Evolutionary conservation across 495 filamentous ascomycete genomes (phyloP).

Genomic region (Arthonia radiata): DNA sequence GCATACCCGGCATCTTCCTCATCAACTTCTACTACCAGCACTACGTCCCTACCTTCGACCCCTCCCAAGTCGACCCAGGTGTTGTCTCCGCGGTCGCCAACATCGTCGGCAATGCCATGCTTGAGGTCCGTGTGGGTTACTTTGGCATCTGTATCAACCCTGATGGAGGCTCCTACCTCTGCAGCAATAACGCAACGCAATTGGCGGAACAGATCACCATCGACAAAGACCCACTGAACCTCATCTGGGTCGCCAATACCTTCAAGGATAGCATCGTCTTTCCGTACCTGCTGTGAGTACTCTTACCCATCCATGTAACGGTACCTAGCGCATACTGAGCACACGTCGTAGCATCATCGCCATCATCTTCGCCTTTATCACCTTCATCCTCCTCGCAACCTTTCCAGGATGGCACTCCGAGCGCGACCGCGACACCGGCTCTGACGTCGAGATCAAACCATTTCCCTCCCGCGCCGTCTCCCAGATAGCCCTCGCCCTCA

Average conservation of each 20-base stretch:
- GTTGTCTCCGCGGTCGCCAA: constrained; percentile 51
- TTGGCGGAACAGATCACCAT: constrained; percentile 41
- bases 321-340: constrained; percentile 2
- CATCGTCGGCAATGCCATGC: constrained; percentile 38
- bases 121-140: constrained; percentile 48
- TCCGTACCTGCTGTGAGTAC: constrained; percentile 42
- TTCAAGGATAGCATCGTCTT: constrained; percentile 70
- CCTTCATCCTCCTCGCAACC: constrained; percentile 48
- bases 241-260: constrained; percentile 55
- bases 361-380: constrained; percentile 57
- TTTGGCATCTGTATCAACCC: constrained; percentile 57
- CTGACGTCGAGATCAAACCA: constrained; percentile 49
- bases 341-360: constrained; percentile 36
- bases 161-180: constrained; percentile 45
- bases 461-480: constrained; percentile 52
- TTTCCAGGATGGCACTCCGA: constrained; percentile 69
- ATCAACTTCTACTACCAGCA: constrained; percentile 48
- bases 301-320: background rate
- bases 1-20: constrained; percentile 59
- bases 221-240: constrained; percentile 54
- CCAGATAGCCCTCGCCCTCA: constrained; percentile 50
- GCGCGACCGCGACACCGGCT: constrained; percentile 31
- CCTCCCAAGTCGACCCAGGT: constrained; percentile 63
- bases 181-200: constrained; percentile 52
- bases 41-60: constrained; percentile 38